These are phyloP conservation scores for Tremellales sp. DNA, from an alignment of 1,284 basidiomycete species.

Conservation along the genomic window DNA sequence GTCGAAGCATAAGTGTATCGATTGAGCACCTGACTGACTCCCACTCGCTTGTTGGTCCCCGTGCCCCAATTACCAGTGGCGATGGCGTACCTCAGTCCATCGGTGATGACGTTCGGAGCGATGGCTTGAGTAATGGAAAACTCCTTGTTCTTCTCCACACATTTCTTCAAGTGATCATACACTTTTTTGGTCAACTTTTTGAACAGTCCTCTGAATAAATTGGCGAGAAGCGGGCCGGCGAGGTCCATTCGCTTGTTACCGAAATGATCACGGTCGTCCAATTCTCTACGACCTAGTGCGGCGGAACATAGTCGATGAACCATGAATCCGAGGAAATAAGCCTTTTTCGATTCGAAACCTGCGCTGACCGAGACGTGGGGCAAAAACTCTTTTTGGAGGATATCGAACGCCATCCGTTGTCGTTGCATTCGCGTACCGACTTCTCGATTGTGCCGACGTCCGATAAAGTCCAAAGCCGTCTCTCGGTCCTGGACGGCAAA, in stretches of 20 bases:
- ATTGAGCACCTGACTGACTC: constrained; percentile 98
- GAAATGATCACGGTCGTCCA: constrained; percentile 99
- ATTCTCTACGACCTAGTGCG: constrained; percentile 86
- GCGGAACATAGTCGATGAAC: constrained; percentile 92
- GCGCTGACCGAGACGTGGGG: constrained; percentile 96
- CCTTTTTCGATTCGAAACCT: constrained; percentile 96
- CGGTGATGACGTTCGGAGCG: constrained; percentile 94
- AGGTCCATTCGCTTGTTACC: constrained; percentile 97
- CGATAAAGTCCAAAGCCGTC: constrained; percentile 89
- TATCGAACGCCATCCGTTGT: constrained; percentile 95
- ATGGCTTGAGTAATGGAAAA: constrained; percentile 91
- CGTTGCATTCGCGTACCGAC: constrained; percentile 88
- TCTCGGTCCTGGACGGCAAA: constrained; percentile 98
- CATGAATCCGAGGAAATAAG: constrained; percentile 99
- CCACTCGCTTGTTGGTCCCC: constrained; percentile 97
- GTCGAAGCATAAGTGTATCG: constrained; percentile 98
- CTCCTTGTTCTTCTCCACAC: constrained; percentile 93
- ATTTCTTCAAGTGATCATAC: constrained; percentile 67
- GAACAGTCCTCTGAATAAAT: constrained; percentile 97
- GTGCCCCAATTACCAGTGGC: constrained; percentile 99
- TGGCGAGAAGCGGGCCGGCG: constrained; percentile 90
- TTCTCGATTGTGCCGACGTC: constrained; percentile 93
- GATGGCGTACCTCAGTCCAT: constrained; percentile 95
- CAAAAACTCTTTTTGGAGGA: constrained; percentile 97
- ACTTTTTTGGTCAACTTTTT: constrained; percentile 95